Base-by-base conservation (phyloP, 768 basidiomycete genomes). In the Suillus sp. region DNA sequence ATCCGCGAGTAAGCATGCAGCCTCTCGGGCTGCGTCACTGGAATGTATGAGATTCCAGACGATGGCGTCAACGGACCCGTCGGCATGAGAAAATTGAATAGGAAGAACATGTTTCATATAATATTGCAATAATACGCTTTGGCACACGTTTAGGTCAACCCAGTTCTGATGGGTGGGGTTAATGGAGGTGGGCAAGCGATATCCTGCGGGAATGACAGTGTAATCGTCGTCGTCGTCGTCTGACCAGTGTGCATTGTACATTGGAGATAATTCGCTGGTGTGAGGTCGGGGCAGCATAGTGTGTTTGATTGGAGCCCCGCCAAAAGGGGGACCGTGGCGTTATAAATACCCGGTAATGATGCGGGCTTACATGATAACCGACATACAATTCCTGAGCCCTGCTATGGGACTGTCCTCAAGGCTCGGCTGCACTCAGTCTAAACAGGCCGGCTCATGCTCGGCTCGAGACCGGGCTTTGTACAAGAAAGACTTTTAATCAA, bases 1-100 rank as follows among this genome's bases (percentile, higher is more conserved):
- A n/a, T 82, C 79, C 1, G 91, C 82, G 42, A 92, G 81, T 43
- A 91, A 75, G 43, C 80, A 84, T 22, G 85, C 87, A 0, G 89
- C 90, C 32, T 85, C 80, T 25, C 83, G 79, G 10, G 88, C 82
- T 6, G 79, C 77, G 4, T 76, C 67, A 56, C 79, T 81, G 18
- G 69, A 73, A n/a, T 80, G 77, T 18, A 88, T 81, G 30, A 86
- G 75, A 3, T 78, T 73, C 71, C 80, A 79, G 60, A 92, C 84
- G 68, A 86, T 78, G 18, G 69, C 64, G 48, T 80, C 75, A 45
- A 80, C 78, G 6, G 77, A 70, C 6, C 75, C 72, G 72, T 86
- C 87, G 1, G 86, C 88, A 59, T 92, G 83, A 4, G 91, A 77
- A 70, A 91, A 93, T 69, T 92, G 90, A 62, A 86, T 81, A 42